phyloP scores from a whole-genome alignment of 768 basidiomycete genomes.

The Pleurotus tuoliensis region DNA sequence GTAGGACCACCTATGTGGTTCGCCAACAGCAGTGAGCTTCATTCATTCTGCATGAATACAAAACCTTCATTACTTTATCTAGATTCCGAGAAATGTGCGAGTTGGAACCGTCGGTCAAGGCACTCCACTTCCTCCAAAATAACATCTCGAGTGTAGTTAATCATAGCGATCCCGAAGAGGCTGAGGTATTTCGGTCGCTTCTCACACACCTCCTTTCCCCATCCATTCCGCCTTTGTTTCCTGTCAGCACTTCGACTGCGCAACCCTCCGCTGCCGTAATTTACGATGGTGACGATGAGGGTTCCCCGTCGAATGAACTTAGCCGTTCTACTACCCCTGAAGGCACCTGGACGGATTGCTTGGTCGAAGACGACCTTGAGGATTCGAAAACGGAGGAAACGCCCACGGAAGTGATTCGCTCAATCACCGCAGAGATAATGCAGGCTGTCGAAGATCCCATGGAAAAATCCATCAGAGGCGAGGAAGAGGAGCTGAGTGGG shows the following conservation, averaged over 20 bases:
- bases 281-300: conserved; percentile 18
- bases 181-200: conserved; percentile 58
- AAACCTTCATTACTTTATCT: not conserved
- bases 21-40: conserved; percentile 66
- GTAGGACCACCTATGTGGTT: conserved; percentile 58
- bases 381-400: conserved; percentile 8
- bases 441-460: conserved; percentile 22
- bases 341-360: conserved; percentile 40
- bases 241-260: conserved; percentile 6
- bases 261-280: conserved; percentile 11
- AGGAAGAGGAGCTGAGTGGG: conserved; percentile 29
- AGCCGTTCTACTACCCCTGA: conserved; percentile 39
- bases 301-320: conserved; percentile 40
- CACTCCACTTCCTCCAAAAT: conserved; percentile 67
- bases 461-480: conserved; percentile 15
- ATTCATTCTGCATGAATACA: not conserved
- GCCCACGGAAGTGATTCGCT: not conserved
- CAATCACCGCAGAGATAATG: conserved; percentile 14
- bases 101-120: conserved; percentile 54
- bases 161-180: conserved; percentile 59
- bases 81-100: conserved; percentile 86
- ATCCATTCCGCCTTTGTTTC: conserved; percentile 8
- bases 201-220: conserved; percentile 60
- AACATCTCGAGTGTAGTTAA: conserved; percentile 71
- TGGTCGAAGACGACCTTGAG: conserved; percentile 28